A percentile compares a stretch with the other conserved stretches of the same genome.
phyloP scores from a whole-genome alignment of 2,329 filamentous ascomycete genomes.

The Microthyrium microscopicum region DNA sequence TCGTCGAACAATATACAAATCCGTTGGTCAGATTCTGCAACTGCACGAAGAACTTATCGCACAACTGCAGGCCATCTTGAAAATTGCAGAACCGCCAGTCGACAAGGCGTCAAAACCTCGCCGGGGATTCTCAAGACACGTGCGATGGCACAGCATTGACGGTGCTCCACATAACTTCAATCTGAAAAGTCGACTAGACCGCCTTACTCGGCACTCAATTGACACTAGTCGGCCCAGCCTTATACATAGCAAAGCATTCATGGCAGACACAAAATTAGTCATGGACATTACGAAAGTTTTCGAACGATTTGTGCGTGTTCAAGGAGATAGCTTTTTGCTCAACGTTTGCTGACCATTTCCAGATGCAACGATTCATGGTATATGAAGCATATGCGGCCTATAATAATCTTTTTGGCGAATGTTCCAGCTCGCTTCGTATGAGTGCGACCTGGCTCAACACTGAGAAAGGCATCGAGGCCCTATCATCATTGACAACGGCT shows the following conservation, averaged over 20 bases:
- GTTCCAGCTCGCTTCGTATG: constrained; percentile 52
- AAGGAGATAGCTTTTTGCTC: neutral
- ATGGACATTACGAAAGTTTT: constrained; percentile 38
- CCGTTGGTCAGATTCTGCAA: constrained; percentile 62
- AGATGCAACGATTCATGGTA: constrained; percentile 68
- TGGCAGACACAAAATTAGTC: constrained; percentile 36
- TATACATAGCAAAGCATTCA: constrained; percentile 20
- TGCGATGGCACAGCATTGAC: constrained; percentile 32
- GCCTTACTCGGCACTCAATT: constrained; percentile 26
- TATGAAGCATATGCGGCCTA: constrained; percentile 90
- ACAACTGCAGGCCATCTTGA: constrained; percentile 54
- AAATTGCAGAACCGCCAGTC: constrained; percentile 39
- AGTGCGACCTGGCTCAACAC: constrained; percentile 62
- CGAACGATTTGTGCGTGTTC: constrained; percentile 29
- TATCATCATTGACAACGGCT: constrained; percentile 60
- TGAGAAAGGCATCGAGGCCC: constrained; percentile 68
- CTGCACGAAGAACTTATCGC: constrained; percentile 69
- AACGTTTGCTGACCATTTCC: constrained; percentile 4
- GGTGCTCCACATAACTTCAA: constrained; percentile 21
- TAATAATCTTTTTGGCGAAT: constrained; percentile 70
- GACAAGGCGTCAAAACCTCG: constrained; percentile 10
- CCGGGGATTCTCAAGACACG: constrained; percentile 21
- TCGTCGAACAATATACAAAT: constrained; percentile 63
- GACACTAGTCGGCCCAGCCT: constrained; percentile 26
- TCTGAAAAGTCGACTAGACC: constrained; percentile 12